Evolutionary conservation across 768 basidiomycete genomes (phyloP).

Genomic region (Lactifluus subvellereus): DNA sequence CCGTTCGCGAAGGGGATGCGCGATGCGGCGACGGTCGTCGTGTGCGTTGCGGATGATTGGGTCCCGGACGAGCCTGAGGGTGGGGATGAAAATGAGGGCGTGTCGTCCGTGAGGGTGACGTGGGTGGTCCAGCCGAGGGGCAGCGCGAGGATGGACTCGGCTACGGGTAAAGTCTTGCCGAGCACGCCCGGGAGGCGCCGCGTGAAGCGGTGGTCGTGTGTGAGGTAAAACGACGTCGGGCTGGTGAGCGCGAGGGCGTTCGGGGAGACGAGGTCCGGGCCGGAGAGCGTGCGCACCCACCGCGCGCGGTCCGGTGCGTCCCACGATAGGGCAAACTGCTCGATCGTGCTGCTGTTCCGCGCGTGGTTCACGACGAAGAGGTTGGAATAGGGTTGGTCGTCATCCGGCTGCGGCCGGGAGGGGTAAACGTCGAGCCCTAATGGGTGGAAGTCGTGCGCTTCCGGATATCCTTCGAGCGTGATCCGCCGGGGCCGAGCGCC

Average conservation of each 20-base stretch:
- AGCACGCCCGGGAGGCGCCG: constrained; percentile 48
- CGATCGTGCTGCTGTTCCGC: constrained; percentile 52
- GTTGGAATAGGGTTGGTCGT: constrained; percentile 41
- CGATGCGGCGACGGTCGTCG: constrained; percentile 33
- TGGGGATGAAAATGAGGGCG: background rate
- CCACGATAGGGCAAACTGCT: constrained; percentile 57
- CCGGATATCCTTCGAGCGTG: constrained; percentile 47
- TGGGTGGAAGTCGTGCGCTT: constrained; percentile 61
- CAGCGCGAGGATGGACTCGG: constrained; percentile 51
- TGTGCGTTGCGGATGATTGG: constrained; percentile 31
- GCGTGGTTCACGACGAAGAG: constrained; percentile 70
- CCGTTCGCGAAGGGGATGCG: constrained; percentile 68
- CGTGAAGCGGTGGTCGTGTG: constrained; percentile 67
- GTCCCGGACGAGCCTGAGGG: background rate
- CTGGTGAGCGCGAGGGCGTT: constrained; percentile 64
- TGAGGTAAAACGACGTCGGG: constrained; percentile 62
- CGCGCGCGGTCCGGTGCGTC: constrained; percentile 38
- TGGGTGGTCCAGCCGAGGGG: constrained; percentile 59
- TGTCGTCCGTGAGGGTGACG: constrained; percentile 31
- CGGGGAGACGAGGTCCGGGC: constrained; percentile 54
- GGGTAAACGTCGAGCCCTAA: constrained; percentile 58
- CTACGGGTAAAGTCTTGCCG: constrained; percentile 45
- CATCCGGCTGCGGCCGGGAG: constrained; percentile 30
- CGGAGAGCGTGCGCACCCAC: constrained; percentile 56
- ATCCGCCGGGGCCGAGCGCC: constrained; percentile 35